Conservation (phyloP, 2,329 filamentous ascomycete genomes). For the Pseudocercospora pini-densiflorae region DNA sequence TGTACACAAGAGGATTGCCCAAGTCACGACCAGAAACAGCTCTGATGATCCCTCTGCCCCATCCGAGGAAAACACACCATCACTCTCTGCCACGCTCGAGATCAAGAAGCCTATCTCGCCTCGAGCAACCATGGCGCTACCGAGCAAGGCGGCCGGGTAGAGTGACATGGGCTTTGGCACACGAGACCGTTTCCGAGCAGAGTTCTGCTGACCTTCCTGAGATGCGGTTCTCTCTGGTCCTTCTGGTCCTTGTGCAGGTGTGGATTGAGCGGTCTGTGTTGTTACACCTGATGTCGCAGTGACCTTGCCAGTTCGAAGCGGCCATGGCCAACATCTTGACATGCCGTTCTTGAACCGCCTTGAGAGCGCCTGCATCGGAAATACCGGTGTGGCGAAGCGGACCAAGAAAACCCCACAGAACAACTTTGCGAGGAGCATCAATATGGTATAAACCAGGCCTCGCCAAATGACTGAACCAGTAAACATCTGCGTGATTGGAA, state of each 20-base stretch:
- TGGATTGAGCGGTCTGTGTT: background rate
- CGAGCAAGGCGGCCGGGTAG: conserved; percentile 69
- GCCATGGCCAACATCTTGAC: background rate
- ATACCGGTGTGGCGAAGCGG: conserved; percentile 36
- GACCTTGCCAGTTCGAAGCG: background rate
- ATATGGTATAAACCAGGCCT: conserved; percentile 70
- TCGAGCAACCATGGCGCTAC: conserved; percentile 73
- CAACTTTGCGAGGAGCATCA: conserved; percentile 66
- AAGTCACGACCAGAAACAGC: conserved; percentile 58
- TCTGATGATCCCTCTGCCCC: conserved; percentile 42
- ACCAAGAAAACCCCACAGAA: conserved; percentile 49
- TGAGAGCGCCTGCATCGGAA: background rate
- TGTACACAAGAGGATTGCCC: conserved; percentile 62
- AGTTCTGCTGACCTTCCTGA: background rate
- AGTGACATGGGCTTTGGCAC: conserved; percentile 61
- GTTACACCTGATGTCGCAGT: background rate
- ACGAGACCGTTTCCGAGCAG: conserved; percentile 2
- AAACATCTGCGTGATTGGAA: conserved; percentile 75
- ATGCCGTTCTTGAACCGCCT: background rate
- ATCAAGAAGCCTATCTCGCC: conserved; percentile 83
- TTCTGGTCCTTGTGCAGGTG: background rate
- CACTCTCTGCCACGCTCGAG: conserved; percentile 66
- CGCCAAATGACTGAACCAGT: conserved; percentile 67
- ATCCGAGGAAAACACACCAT: conserved; percentile 51
- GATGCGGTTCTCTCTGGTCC: background rate